Conservation (phyloP, 2,329 filamentous ascomycete genomes). For the Fusarium sp. region DNA sequence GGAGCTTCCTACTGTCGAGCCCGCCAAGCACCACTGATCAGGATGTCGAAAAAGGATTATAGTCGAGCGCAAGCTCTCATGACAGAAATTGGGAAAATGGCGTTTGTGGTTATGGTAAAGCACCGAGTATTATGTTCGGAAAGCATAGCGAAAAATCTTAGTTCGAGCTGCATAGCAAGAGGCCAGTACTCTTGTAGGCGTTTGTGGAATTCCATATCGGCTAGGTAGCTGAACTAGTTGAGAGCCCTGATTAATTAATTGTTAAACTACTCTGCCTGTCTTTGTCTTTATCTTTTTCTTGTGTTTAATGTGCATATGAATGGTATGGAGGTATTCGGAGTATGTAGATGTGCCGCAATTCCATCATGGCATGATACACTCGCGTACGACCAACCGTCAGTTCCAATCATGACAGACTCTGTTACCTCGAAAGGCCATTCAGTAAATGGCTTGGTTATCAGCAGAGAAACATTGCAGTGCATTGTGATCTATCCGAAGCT, state of each 20-base stretch:
- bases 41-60: slow-evolving; percentile 5
- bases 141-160: slow-evolving; percentile 35
- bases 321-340: too few species aligned
- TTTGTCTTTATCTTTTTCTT: background rate
- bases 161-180: slow-evolving; percentile 35
- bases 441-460: background rate
- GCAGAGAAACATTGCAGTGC: background rate
- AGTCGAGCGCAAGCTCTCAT: slow-evolving; percentile 42
- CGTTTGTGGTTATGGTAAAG: slow-evolving; percentile 32
- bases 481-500: background rate
- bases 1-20: slow-evolving; percentile 76
- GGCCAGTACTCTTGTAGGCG: slow-evolving; percentile 34
- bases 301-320: background rate
- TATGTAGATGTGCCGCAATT: background rate
- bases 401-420: background rate
- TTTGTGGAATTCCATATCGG: slow-evolving; percentile 38
- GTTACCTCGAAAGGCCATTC: background rate
- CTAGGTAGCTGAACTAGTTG: slow-evolving; percentile 32
- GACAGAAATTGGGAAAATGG: slow-evolving; percentile 26
- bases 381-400: background rate
- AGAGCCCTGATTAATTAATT: slow-evolving; percentile 35
- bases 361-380: background rate
- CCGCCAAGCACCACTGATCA: slow-evolving; percentile 53
- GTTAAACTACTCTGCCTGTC: background rate
- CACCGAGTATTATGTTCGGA: slow-evolving; percentile 13